Base-by-base conservation (phyloP, 2,329 filamentous ascomycete species). In the Lasiodiplodia gonubiensis region DNA sequence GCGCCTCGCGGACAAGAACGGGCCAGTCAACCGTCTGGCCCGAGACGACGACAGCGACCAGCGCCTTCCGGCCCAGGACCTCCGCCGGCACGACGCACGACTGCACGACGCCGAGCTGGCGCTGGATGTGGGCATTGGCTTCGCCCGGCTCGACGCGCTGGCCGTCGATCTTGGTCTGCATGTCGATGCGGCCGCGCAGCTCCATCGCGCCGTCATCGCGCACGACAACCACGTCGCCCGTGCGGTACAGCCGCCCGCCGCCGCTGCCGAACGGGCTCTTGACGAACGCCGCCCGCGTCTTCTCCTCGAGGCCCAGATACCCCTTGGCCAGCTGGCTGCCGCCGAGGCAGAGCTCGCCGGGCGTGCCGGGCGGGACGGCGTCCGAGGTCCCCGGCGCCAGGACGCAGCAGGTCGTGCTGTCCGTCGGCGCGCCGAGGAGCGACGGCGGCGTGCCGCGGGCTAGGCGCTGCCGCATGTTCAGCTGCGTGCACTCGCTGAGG, bases 291-390 rank as follows among this genome's bases (percentile, higher is more conserved):
- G n/a, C 21, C 1, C 21, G 25, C n/a, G 68, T 70, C 21, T 49
- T 27, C 48, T 66, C 55, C 3, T 30, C 14, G 25, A 25, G 11
- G 48, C 70, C 66, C 2, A 70, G 55, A 39, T 70, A 70, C 2
- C 66, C 68, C 21, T n/a, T 37, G 4, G 57, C 69, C n/a, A 70
- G 39, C 37, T 70, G 69, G 14, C 21, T 23, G 12, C 69, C 69
- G 4, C 91, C 92, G 23, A 96, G 82, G 2, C 88, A 91, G 23
- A 96, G 86, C 75, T 96, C 93, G 6, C 92, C 92, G 14, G 46
- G 30, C 7, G 65, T 25, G 2, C 67, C 66, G 1, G 49, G 8
- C 1, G 71, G 69, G 0, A 69, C 33, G 3, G 66, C 66, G 5
- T 46, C 35, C 14, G 60, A 7, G 49, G 6, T 49, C 1, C 68